Base-by-base conservation (phyloP, 1,284 basidiomycete species). In the Heterobasidion occidentale region DNA sequence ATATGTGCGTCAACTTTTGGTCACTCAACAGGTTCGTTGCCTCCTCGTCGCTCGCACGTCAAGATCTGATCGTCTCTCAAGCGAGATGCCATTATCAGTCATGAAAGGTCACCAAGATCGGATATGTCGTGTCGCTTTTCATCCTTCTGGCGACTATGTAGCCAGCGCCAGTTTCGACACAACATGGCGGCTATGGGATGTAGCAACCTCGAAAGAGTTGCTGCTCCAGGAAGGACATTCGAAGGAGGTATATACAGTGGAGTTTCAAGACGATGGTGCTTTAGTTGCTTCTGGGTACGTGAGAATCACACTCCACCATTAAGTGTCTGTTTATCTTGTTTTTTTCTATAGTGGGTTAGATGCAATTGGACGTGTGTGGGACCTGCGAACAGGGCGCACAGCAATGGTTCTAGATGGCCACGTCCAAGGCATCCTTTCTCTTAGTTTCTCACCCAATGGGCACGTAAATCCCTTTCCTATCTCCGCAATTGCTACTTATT, bases 351-450 rank as follows among this genome's bases (percentile, higher is more conserved):
- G 94, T 44, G 97, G 97, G 11, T 81, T 99, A 34, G 97, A 99
- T 67, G 94, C 94, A 0, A 94, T 99, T 63, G 97, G 94, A 1
- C 86, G 97, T 33, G 89, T 98, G 0, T 99, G 97, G 97, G 97
- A 99, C 71, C 67, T 95, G 34, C 82, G 97, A 50, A 97, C 95
- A 7, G 97, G 97, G 0, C 79, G 92, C 65, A 97, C 96, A 1
- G 94, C 94, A 0, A 98, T 99, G 95, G 93, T 99, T 1, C 82
- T 99, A 17, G 96, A 98, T 63, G 97, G 97, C 0, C 97, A 99
- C 64, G 92, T 95, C 3, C 88, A 96, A 70, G 89, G 94, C 60
- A 95, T 99, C 59, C 89, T 94, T 58, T 77, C 90, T 1, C 89
- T 98, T 64, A 88, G 87, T 58, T 99, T 98, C 71, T 94, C 94